phyloP scores from a whole-genome alignment of 192 early-diverging fungal genomes.

The Backusella sp. region DNA sequence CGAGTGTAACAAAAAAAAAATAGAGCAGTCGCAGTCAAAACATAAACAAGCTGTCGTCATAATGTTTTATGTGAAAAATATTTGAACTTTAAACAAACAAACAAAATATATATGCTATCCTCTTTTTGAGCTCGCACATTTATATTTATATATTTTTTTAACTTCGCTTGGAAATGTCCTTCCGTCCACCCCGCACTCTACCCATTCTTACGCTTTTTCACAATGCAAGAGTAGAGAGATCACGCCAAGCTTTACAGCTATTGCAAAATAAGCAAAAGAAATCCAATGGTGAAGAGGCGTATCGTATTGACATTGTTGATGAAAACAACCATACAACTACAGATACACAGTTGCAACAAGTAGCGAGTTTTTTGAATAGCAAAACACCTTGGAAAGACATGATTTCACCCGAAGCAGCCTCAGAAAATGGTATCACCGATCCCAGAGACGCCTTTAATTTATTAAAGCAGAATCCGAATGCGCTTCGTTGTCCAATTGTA shows the following conservation, averaged over 20 bases:
- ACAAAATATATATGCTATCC: not conserved
- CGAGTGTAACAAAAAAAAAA: no score
- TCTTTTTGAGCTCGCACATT: not conserved
- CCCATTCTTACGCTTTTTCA: conserved; percentile 38
- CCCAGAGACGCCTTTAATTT: conserved; percentile 1
- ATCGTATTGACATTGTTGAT: conserved; percentile 29
- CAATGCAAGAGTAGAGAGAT: conserved; percentile 20
- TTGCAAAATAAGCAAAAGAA: conserved; percentile 14
- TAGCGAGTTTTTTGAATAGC: conserved; percentile 19
- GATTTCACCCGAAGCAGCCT: conserved; percentile 19
- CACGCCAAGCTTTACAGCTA: conserved; percentile 11
- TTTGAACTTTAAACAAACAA: not conserved
- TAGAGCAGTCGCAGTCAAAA: not conserved
- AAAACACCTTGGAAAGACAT: conserved; percentile 18
- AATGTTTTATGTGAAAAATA: not conserved
- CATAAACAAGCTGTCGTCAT: not conserved
- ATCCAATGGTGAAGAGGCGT: conserved; percentile 7
- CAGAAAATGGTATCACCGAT: not conserved
- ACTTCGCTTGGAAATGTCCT: conserved; percentile 22
- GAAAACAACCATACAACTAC: conserved; percentile 18
- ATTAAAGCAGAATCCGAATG: conserved; percentile 9
- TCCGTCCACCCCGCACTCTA: conserved; percentile 21
- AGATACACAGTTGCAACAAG: conserved; percentile 19
- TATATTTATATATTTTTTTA: not conserved
- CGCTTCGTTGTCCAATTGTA: conserved; percentile 31